phyloP scores from a whole-genome alignment of 179 eudicot species.

The Vitellaria paradoxa region DNA sequence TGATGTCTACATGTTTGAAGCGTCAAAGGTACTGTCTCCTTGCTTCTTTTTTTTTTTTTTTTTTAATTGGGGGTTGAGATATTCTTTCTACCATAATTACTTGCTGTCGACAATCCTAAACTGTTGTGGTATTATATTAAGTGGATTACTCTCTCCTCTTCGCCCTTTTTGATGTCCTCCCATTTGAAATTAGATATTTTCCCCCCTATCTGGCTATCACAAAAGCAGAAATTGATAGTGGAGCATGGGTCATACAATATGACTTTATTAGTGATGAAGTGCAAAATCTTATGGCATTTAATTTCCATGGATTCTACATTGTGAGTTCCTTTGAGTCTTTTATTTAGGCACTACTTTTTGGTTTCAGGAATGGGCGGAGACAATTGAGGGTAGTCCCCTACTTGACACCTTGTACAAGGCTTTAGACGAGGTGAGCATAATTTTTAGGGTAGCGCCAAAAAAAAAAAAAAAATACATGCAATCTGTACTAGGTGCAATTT shows the following conservation, averaged over 20 bases:
- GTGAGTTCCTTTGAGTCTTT: not conserved
- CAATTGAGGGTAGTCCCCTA: slow-evolving; percentile 62
- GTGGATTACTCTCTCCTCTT: too few relatives aligned
- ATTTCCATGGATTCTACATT: not conserved
- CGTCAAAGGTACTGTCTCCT: slow-evolving; percentile 65
- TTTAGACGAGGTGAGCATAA: slow-evolving; percentile 73
- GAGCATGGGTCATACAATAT: not conserved
- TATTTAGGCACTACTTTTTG: not conserved
- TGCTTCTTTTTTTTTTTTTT: not conserved
- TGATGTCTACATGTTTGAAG: slow-evolving; percentile 91
- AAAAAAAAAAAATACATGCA: not conserved
- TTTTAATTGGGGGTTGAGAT: too few relatives aligned
- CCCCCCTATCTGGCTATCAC: not conserved
- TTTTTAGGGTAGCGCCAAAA: not conserved
- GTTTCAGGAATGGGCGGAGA: slow-evolving; percentile 72
- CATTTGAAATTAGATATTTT: too few relatives aligned
- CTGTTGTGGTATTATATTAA: too few relatives aligned
- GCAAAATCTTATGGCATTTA: not conserved
- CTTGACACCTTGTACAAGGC: slow-evolving; percentile 75
- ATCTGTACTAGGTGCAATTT: not conserved
- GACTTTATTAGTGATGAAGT: not conserved
- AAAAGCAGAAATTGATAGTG: not conserved
- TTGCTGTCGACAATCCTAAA: too few relatives aligned
- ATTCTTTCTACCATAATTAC: too few relatives aligned
- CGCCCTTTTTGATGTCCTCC: too few relatives aligned